Conservation (phyloP, 768 basidiomycete species). For the Lactarius indigo region DNA sequence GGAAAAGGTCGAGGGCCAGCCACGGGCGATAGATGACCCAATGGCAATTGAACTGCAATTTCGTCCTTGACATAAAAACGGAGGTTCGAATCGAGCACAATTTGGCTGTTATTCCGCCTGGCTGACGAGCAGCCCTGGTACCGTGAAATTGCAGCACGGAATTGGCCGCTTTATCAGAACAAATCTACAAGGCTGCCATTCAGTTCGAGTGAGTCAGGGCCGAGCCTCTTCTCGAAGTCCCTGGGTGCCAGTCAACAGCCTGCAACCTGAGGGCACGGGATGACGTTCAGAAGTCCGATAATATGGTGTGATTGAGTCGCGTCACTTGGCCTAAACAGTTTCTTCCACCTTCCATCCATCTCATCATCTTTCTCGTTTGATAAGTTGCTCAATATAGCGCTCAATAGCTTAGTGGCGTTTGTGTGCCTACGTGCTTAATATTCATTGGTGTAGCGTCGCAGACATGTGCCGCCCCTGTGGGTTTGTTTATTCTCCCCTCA, state of each 20-base stretch:
- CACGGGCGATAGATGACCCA: not conserved
- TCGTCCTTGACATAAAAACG: not conserved
- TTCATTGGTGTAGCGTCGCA: constrained; percentile 16
- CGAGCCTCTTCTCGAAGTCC: not conserved
- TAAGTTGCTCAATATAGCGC: constrained; percentile 9
- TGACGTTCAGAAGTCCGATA: not conserved
- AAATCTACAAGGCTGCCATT: not conserved
- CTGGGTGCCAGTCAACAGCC: not conserved
- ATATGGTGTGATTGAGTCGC: not conserved
- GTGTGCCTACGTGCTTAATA: constrained; percentile 17
- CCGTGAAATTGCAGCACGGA: not conserved
- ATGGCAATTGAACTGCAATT: not conserved
- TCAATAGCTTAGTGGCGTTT: constrained; percentile 14
- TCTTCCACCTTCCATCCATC: not conserved
- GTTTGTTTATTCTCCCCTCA: constrained; percentile 1
- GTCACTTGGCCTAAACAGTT: not conserved
- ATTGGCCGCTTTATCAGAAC: not conserved
- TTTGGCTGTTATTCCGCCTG: not conserved
- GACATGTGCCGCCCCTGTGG: constrained; percentile 2
- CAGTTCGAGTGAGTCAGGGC: not conserved
- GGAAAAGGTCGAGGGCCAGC: not conserved
- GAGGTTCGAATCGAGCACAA: not conserved
- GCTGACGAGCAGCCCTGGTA: not conserved
- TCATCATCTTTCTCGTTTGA: constrained; percentile 3
- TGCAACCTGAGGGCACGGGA: not conserved